Percentiles rank a stretch among this genome's conserved stretches.
These are phyloP conservation scores for Dictyostelium citrinum DNA, from an alignment of 78 protist genomes.

Conservation along the genomic window DNA sequence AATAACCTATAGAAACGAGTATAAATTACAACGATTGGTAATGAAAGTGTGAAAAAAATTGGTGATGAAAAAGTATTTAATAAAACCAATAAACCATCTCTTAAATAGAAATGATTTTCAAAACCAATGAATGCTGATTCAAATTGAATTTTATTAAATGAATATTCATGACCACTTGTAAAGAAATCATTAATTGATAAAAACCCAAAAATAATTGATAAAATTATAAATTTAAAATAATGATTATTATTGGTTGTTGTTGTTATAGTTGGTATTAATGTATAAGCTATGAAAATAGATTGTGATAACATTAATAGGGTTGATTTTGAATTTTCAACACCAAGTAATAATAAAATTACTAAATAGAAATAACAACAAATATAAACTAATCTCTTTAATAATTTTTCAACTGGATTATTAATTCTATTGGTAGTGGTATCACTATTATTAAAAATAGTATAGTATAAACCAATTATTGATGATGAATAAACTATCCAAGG, in stretches of 20 bases:
- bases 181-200: slow-evolving; percentile 33
- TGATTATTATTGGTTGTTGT: neutral
- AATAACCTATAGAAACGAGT: neutral
- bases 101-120: slow-evolving; percentile 37
- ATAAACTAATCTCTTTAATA: slow-evolving; percentile 5
- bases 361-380: neutral
- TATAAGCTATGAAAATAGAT: neutral
- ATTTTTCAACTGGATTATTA: neutral
- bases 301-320: slow-evolving; percentile 2
- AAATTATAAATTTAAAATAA: neutral
- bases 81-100: slow-evolving; percentile 53
- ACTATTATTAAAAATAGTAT: neutral
- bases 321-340: neutral
- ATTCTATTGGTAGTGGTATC: neutral
- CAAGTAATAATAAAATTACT: slow-evolving; percentile 3
- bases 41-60: slow-evolving; percentile 7
- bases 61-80: slow-evolving; percentile 63
- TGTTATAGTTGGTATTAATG: neutral
- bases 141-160: slow-evolving; percentile 69
- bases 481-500: slow-evolving; percentile 20
- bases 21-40: slow-evolving; percentile 44
- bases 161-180: slow-evolving; percentile 55
- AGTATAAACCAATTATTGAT: slow-evolving; percentile 11
- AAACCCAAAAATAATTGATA: slow-evolving; percentile 28
- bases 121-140: slow-evolving; percentile 59